Evolutionary conservation across 148 eudicot species (phyloP), one percentile per base, ranked within the genome.

Genomic region (Cornus kousa): DNA sequence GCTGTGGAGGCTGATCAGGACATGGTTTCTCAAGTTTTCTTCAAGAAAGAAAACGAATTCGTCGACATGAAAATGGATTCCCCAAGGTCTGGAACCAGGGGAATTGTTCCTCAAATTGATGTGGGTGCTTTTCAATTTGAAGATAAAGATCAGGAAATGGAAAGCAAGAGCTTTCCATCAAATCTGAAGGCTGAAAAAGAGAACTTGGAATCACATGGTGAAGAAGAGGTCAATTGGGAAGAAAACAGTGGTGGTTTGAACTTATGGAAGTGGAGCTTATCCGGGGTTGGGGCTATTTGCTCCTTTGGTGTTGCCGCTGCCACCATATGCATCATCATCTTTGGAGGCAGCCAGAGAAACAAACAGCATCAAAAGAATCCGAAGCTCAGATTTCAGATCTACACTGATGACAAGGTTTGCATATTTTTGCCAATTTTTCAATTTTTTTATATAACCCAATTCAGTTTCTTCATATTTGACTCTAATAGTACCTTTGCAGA

Each of bases 41-140:
- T 95, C 94, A 95, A 93, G 86, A 95, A 91, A 80, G 96, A 90
- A 83, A 86, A 87, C 81, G 91, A 95, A 89, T 93, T 90, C 77
- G 96, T 84, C 90, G 97, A 95, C 92, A 93, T 88, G 94, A 95
- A 95, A 88, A 39, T 90, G 87, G 98, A 92, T 72, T 92, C 93
- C 53, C 94, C 98, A 64, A 92, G 71, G 90, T 90, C 98, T 65
- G 8, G 65, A 66, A 81, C 79, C 59, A 83, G 73, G 86, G 92
- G 94, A 50, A 65, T 88, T 43, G 6, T 77, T 78, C 86, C 91
- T 80, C 92, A 85, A 73, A 77, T 84, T 64, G 91, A 88, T 80
- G 81, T 80, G 39, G 87, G 82, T 20, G 73, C 32, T 74, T 84
- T 83, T 76, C 89, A 87, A 76, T 86, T 88, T 80, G 89, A 86